These are phyloP conservation scores for Trichoderma brevicompactum DNA, from an alignment of 2,329 filamentous ascomycete genomes.

Conservation along the genomic window DNA sequence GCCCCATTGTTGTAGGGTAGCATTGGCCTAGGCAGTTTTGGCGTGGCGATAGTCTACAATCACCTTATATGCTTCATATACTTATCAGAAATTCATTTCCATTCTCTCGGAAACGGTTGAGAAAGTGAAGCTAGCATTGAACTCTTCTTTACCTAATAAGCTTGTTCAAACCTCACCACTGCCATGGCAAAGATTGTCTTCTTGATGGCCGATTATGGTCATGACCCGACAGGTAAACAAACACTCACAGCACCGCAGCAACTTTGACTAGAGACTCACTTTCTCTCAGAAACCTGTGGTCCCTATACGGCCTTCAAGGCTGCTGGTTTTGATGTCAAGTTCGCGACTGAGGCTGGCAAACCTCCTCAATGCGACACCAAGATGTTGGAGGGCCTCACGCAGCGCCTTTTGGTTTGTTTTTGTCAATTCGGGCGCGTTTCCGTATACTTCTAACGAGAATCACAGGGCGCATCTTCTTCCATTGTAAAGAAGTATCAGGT, in stretches of 20 bases:
- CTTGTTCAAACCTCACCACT: not conserved
- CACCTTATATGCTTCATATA: no score
- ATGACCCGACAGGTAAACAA: constrained; percentile 56
- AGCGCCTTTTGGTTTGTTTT: constrained; percentile 51
- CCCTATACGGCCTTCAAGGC: constrained; percentile 54
- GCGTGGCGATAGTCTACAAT: not conserved
- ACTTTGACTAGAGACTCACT: not conserved
- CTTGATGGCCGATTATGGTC: constrained; percentile 59
- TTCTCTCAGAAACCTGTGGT: constrained; percentile 51
- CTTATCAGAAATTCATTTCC: no score
- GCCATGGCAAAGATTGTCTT: constrained; percentile 48
- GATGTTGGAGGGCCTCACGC: constrained; percentile 55
- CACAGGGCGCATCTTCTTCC: constrained; percentile 50
- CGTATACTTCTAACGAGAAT: not conserved
- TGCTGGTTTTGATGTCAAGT: constrained; percentile 52
- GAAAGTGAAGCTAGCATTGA: not conserved
- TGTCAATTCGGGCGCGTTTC: not conserved
- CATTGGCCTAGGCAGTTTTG: not conserved
- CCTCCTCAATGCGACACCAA: constrained; percentile 53
- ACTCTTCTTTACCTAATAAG: not conserved
- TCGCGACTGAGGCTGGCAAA: constrained; percentile 56
- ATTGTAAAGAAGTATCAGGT: constrained; percentile 48
- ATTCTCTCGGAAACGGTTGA: not conserved
- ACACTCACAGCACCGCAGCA: not conserved
- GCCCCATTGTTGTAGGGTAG: not conserved